Percentiles rank a stretch among this genome's conserved stretches.
These are phyloP conservation scores for Rhododendron simsii DNA, from an alignment of 148 eudicot genomes.

Conservation along the genomic window DNA sequence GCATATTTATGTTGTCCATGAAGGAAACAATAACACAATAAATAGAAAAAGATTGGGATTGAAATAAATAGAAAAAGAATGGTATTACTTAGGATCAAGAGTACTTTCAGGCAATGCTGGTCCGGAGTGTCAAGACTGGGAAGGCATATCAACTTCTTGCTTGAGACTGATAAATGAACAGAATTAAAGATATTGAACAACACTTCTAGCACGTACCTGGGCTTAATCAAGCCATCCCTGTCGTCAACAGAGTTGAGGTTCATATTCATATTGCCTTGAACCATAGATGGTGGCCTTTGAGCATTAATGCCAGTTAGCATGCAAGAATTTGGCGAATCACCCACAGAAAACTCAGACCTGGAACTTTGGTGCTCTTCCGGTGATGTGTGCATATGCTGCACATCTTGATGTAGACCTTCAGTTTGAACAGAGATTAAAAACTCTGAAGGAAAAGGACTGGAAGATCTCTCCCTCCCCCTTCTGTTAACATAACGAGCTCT, in stretches of 20 bases:
- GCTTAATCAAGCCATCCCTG: slow-evolving; percentile 21
- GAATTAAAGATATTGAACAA: neutral
- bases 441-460: slow-evolving; percentile 37
- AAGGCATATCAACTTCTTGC: neutral
- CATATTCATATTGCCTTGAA: slow-evolving; percentile 21
- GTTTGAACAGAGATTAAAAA: slow-evolving; percentile 21
- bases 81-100: neutral
- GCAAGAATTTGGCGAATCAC: slow-evolving; percentile 27
- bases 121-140: neutral
- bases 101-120: neutral
- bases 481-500: slow-evolving; percentile 42
- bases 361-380: slow-evolving; percentile 40
- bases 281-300: slow-evolving; percentile 24
- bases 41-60: neutral
- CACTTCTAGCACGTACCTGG: slow-evolving; percentile 30
- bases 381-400: slow-evolving; percentile 26
- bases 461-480: slow-evolving; percentile 35
- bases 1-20: neutral
- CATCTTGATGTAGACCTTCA: slow-evolving; percentile 18
- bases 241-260: slow-evolving; percentile 20
- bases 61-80: neutral
- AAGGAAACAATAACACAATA: neutral
- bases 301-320: slow-evolving; percentile 12
- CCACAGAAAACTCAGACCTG: slow-evolving; percentile 33
- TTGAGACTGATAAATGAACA: neutral